These are phyloP conservation scores for Leccinellum luteum DNA, from an alignment of 768 basidiomycete species.

Conservation along the genomic window DNA sequence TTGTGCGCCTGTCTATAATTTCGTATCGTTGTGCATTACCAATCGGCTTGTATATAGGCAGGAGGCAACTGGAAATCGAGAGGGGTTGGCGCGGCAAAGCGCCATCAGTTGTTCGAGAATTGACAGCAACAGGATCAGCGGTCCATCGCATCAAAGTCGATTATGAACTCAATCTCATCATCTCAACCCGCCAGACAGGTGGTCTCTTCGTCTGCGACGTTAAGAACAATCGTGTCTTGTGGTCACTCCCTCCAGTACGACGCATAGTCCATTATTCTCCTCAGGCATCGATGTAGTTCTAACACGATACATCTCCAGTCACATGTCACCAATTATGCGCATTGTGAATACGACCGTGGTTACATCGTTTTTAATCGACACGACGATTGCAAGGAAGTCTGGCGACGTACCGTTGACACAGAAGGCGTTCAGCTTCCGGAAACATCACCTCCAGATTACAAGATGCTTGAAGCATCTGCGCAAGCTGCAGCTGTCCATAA, in stretches of 20 bases:
- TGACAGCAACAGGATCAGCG: slow-evolving; percentile 32
- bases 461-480: slow-evolving; percentile 22
- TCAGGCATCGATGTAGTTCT: not conserved
- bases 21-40: slow-evolving; percentile 9
- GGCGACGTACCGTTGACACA: slow-evolving; percentile 48
- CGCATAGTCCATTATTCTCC: slow-evolving; percentile 14
- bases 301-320: slow-evolving; percentile 1
- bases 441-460: slow-evolving; percentile 34
- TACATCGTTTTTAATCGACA: slow-evolving; percentile 68
- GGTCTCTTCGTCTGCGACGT: slow-evolving; percentile 61
- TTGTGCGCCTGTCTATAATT: slow-evolving; percentile 39
- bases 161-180: slow-evolving; percentile 53
- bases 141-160: slow-evolving; percentile 82
- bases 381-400: slow-evolving; percentile 63
- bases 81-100: slow-evolving; percentile 56
- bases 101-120: slow-evolving; percentile 37
- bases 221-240: slow-evolving; percentile 47
- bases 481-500: slow-evolving; percentile 18
- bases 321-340: slow-evolving; percentile 42
- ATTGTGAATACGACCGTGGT: slow-evolving; percentile 72
- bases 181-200: slow-evolving; percentile 54
- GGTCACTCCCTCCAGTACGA: slow-evolving; percentile 56
- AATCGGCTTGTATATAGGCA: slow-evolving; percentile 36
- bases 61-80: slow-evolving; percentile 42
- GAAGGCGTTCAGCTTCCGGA: slow-evolving; percentile 19